Base-by-base conservation (phyloP, 495 filamentous ascomycete genomes). In the Saxophila tyrrhenica region DNA sequence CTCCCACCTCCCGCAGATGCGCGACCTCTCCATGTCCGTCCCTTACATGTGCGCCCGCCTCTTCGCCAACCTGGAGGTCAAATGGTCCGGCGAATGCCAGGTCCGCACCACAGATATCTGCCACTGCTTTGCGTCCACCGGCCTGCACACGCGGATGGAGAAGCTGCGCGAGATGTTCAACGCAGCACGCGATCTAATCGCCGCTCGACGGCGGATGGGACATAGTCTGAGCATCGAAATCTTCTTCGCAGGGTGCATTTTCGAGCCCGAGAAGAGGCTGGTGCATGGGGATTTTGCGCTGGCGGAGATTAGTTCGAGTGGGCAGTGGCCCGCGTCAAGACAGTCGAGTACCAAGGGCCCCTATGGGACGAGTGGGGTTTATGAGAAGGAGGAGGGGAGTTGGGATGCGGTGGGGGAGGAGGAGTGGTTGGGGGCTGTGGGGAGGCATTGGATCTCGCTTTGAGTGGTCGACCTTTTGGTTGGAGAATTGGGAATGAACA, bases 241-340 rank as follows among this genome's bases (percentile, higher is more conserved):
- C 25, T 75, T 74, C 54, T 70, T 76, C 48, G 62, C 64, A 22
- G 65, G 71, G 51, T 62, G 50, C 59, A 73, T 78, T 16, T 78
- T 78, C 58, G 70, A 77, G 17, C 73, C 75, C 11, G 66, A 65
- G 23, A 57, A 65, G 8, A 56, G 57, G 3, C 52, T 65, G 2
- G 75, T 77, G n/a, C 75, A 78, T 39, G 76, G 75, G 15, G 68
- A 76, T 44, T 73, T 77, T 50, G 57, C 66, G 13, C 55, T 70
- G 1, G 65, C 69, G 16, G 65, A 73, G 48, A 51, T 72, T 24
- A 46, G 54, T 2, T 73, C 70, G 1, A 62, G 60, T 17, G 72
- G 67, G 8, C 21, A 52, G 20, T 78, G 76, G 75, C 69, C 67
- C 7, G 43, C 58, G 9, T 50, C 64, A 15, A 54, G 63, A 58